Evolutionary conservation across 1,139 yeast species (phyloP).

Genomic region (Eremothecium coryli): DNA sequence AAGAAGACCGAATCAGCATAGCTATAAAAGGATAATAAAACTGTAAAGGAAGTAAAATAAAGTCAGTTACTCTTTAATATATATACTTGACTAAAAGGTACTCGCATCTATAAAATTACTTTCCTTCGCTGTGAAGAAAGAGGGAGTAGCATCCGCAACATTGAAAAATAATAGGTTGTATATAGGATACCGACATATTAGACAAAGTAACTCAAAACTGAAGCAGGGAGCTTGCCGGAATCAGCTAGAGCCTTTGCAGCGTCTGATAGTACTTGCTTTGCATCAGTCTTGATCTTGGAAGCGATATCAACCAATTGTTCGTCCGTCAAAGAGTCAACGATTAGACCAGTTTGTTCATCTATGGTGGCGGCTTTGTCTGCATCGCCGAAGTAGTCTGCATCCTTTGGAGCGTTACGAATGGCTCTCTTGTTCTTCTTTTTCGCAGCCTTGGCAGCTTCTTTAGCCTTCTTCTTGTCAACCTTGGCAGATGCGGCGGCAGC

Average conservation of each 20-base stretch:
- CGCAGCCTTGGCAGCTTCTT: conserved; percentile 95
- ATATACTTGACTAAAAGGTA: too few relatives aligned
- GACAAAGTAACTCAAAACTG: conserved; percentile 35
- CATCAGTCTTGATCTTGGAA: conserved; percentile 39
- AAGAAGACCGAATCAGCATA: too few relatives aligned
- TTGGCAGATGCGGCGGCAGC: conserved; percentile 48
- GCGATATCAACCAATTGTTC: conserved; percentile 64
- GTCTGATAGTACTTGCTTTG: conserved; percentile 41
- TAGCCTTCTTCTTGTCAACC: conserved; percentile 73
- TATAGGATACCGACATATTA: too few relatives aligned
- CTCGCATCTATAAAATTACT: too few relatives aligned
- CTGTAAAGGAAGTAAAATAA: too few relatives aligned
- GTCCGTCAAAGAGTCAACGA: conserved; percentile 75
- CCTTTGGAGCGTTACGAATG: conserved; percentile 76
- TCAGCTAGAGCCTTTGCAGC: conserved; percentile 38
- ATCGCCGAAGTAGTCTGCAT: conserved; percentile 75
- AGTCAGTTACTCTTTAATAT: too few relatives aligned
- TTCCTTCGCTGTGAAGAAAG: too few relatives aligned
- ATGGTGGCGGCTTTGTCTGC: conserved; percentile 55
- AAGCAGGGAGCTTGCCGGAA: conserved; percentile 38
- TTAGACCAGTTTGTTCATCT: conserved; percentile 69
- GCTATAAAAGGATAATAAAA: too few relatives aligned
- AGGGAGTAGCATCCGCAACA: too few relatives aligned
- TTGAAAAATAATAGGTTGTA: too few relatives aligned
- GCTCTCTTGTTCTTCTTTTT: conserved; percentile 97